Evolutionary conservation across 345 rosid species (phyloP).

Genomic region (Triadica sebifera): DNA sequence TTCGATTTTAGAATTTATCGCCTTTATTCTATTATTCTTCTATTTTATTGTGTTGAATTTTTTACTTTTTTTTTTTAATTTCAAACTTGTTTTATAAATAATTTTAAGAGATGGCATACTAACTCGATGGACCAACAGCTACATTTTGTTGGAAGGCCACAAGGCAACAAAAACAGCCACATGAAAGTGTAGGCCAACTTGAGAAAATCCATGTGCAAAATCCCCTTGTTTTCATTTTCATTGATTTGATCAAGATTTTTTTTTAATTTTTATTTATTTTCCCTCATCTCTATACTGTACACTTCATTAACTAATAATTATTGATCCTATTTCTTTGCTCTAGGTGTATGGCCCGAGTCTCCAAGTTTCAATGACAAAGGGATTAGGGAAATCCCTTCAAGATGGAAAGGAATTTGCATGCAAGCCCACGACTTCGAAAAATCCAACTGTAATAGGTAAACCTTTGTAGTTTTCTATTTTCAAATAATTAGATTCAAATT

Average conservation of each 20-base stretch:
- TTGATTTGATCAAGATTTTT: not conserved
- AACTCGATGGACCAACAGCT: too few relatives aligned
- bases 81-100: too few relatives aligned
- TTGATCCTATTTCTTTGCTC: not conserved
- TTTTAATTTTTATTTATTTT: not conserved
- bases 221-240: not conserved
- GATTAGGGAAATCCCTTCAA: conserved; percentile 51
- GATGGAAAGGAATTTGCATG: conserved; percentile 73
- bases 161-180: conserved; percentile 7
- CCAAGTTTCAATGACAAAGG: conserved; percentile 57
- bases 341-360: conserved; percentile 73
- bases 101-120: too few relatives aligned
- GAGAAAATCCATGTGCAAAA: conserved; percentile 5
- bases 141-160: too few relatives aligned
- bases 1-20: too few relatives aligned
- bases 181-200: not conserved
- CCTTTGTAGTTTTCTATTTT: too few relatives aligned
- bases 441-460: conserved; percentile 67
- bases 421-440: conserved; percentile 50
- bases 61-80: too few relatives aligned
- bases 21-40: too few relatives aligned
- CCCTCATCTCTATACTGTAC: too few relatives aligned
- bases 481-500: too few relatives aligned
- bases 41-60: too few relatives aligned
- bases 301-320: too few relatives aligned